Evolutionary conservation across 2,329 filamentous ascomycete species (phyloP).

Genomic region (Aplosporella prunicola): DNA sequence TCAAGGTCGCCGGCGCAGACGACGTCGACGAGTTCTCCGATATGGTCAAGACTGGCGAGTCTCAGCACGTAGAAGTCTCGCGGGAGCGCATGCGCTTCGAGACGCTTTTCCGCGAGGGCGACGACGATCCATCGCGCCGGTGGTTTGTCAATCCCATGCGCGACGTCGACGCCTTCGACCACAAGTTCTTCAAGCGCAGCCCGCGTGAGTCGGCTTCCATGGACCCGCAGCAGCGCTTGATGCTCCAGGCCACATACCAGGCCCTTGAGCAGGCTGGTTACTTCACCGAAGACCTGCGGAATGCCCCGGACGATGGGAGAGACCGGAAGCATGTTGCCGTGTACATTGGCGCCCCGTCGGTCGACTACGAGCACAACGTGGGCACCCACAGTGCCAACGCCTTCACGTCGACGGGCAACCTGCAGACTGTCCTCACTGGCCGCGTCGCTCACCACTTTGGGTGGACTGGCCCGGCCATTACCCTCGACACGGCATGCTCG

Average conservation of each 20-base stretch:
- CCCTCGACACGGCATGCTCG: slow-evolving; percentile 29
- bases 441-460: slow-evolving; percentile 20
- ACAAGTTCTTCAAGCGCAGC: slow-evolving; percentile 4
- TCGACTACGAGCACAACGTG: slow-evolving; percentile 26
- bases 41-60: neutral
- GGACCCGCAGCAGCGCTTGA: slow-evolving; percentile 13
- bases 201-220: slow-evolving; percentile 6
- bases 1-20: slow-evolving; percentile 1
- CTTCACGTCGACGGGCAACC: slow-evolving; percentile 19
- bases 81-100: neutral
- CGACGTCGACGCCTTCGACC: slow-evolving; percentile 7
- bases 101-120: neutral
- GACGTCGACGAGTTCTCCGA: slow-evolving; percentile 4
- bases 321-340: no score
- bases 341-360: slow-evolving; percentile 23
- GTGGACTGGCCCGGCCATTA: slow-evolving; percentile 20
- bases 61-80: neutral
- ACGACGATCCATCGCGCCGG: neutral
- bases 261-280: slow-evolving; percentile 17
- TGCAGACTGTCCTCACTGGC: slow-evolving; percentile 18
- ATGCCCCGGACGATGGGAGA: no score
- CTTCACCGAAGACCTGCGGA: no score
- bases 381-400: slow-evolving; percentile 22
- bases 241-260: slow-evolving; percentile 3
- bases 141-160: slow-evolving; percentile 6